Evolutionary conservation across 2,329 filamentous ascomycete species (phyloP).

Genomic region (Rasamsonia emersonii): DNA sequence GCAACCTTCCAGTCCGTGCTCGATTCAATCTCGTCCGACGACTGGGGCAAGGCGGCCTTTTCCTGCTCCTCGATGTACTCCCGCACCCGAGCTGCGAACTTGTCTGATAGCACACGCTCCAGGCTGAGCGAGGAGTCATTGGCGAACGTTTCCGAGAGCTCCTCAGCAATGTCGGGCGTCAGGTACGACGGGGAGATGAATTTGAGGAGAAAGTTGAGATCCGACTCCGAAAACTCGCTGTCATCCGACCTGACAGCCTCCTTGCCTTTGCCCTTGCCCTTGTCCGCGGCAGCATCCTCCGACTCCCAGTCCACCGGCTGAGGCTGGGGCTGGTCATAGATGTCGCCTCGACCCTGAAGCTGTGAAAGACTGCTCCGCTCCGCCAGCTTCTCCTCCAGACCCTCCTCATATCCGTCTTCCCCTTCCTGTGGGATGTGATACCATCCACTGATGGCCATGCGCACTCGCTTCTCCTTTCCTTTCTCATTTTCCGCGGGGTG

Average conservation of each 20-base stretch:
- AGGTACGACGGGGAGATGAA: slow-evolving; percentile 87
- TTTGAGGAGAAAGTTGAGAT: slow-evolving; percentile 81
- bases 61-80: slow-evolving; percentile 63
- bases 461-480: slow-evolving; percentile 55
- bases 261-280: slow-evolving; percentile 30
- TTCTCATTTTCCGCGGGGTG: slow-evolving; percentile 52
- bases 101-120: slow-evolving; percentile 66
- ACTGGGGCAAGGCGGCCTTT: slow-evolving; percentile 32
- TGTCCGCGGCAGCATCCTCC: slow-evolving; percentile 24
- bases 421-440: slow-evolving; percentile 95
- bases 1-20: slow-evolving; percentile 64
- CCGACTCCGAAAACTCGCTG: slow-evolving; percentile 60
- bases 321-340: slow-evolving; percentile 72
- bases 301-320: slow-evolving; percentile 43
- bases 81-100: slow-evolving; percentile 65
- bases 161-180: slow-evolving; percentile 80
- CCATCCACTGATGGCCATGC: slow-evolving; percentile 98
- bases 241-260: slow-evolving; percentile 43
- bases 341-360: slow-evolving; percentile 81
- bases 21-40: slow-evolving; percentile 50
- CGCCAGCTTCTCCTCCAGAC: slow-evolving; percentile 78
- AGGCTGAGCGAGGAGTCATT: slow-evolving; percentile 79
- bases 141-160: slow-evolving; percentile 69
- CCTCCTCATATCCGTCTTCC: slow-evolving; percentile 83
- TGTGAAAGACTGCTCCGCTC: slow-evolving; percentile 88